Conservation (phyloP, 108 stramenopile species). For the Discostella stelligeroides region DNA sequence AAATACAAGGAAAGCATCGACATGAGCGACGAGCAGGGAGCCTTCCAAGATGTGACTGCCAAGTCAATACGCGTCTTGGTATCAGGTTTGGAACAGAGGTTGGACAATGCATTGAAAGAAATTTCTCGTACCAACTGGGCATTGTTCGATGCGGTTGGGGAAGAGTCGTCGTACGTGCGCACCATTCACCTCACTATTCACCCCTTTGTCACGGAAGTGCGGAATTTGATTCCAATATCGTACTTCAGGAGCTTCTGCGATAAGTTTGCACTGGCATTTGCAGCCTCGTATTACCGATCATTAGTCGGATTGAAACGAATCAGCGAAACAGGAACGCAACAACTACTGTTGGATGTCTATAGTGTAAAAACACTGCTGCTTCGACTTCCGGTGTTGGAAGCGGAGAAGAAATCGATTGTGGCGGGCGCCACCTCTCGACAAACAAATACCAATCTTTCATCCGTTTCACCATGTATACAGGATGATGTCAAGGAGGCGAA, state of each 20-base stretch:
- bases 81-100: conserved; percentile 77
- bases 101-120: conserved; percentile 78
- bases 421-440: conserved; percentile 12
- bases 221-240: conserved; percentile 66
- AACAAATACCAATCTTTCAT: conserved; percentile 27
- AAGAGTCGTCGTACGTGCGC: conserved; percentile 93
- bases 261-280: conserved; percentile 90
- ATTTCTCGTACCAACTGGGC: conserved; percentile 87
- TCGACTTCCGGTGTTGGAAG: conserved; percentile 79
- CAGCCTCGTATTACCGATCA: conserved; percentile 69
- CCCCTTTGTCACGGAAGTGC: conserved; percentile 72
- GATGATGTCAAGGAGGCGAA: no score
- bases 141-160: conserved; percentile 85
- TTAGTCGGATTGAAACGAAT: conserved; percentile 85
- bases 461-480: no score
- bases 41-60: conserved; percentile 91
- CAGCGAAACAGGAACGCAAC: conserved; percentile 94
- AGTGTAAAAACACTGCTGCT: conserved; percentile 93
- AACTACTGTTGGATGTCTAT: conserved; percentile 97
- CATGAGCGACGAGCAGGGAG: conserved; percentile 86
- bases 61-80: conserved; percentile 89
- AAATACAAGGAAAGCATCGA: conserved; percentile 82
- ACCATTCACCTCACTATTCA: conserved; percentile 80
- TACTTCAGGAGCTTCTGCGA: conserved; percentile 96
- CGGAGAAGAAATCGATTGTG: conserved; percentile 34